Evolutionary conservation across 1,284 basidiomycete species (phyloP), one percentile per base, ranked within the genome.

Genomic region (Ceratobasidium sp.): DNA sequence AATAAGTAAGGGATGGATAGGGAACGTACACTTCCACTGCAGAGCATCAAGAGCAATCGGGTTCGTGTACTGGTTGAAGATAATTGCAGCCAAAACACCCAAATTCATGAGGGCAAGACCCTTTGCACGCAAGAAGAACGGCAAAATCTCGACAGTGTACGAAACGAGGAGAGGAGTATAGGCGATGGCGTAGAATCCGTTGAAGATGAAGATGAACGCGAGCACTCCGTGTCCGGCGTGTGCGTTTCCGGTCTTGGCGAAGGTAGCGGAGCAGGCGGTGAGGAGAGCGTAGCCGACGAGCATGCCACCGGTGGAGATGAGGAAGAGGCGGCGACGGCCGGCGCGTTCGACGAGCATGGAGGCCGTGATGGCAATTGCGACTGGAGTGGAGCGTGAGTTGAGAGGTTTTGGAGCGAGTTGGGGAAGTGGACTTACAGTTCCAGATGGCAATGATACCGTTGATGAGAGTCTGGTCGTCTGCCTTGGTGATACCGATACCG

Each of bases 61-160:
- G 84, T 94, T 94, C 80, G 91, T 88, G 79, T 92, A 94, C 82
- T 93, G 91, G 82, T 93, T 94, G 85, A 93, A 92, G 77, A 91
- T 89, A 77, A 92, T 87, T 0, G 91, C 87, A 33, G 89, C 73
- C 17, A 89, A 90, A 78, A 91, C 87, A 75, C 86, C 83, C 77
- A 92, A 89, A 83, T 87, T 89, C 89, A 91, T 89, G 27, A 90
- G 79, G 14, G 89, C 89, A 76, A 91, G 90, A 1, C 90, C 90
- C 79, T 89, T 91, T 0, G 91, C 89, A 71, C 91, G 87, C 62
- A 93, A 88, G 62, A 84, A 86, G 81, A 89, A 90, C 0, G 91
- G 91, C 0, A 91, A 82, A 75, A 93, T 91, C 79, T 93, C 91
- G 64, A 91, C 82, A 0, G 89, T 88, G 80, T 91, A 91, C 1